phyloP scores from a whole-genome alignment of 257 asterid species.

The Solanum gandarillasii region DNA sequence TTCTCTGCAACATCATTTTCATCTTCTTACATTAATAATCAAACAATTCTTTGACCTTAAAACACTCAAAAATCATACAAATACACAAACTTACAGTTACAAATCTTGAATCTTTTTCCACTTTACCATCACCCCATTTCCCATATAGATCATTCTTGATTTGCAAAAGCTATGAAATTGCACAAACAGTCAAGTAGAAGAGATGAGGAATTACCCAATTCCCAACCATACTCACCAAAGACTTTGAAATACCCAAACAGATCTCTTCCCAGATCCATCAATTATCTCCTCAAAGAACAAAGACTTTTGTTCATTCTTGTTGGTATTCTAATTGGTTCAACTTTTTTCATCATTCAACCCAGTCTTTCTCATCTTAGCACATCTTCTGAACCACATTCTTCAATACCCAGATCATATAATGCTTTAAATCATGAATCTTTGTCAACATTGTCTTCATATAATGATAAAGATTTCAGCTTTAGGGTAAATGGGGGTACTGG shows the following conservation, averaged over 20 bases:
- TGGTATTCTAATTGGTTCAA: constrained; percentile 66
- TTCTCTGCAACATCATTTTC: not conserved
- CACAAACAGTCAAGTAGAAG: constrained; percentile 50
- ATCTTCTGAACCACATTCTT: not conserved
- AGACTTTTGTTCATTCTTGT: constrained; percentile 68
- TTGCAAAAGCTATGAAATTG: constrained; percentile 39
- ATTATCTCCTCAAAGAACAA: constrained; percentile 71
- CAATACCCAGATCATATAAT: constrained; percentile 17
- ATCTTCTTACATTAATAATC: not conserved
- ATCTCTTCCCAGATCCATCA: constrained; percentile 74
- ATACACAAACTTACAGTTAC: not conserved
- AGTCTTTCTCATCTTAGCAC: constrained; percentile 1
- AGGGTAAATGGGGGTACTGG: not conserved
- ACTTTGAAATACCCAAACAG: constrained; percentile 48
- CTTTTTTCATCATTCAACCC: constrained; percentile 68
- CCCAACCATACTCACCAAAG: constrained; percentile 72
- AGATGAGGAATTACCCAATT: constrained; percentile 47
- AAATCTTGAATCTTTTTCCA: not conserved
- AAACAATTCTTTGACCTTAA: not conserved
- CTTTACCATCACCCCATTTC: not conserved
- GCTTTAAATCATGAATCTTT: constrained; percentile 16
- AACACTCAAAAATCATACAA: not conserved
- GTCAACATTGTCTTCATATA: not conserved
- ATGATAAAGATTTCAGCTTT: not conserved
- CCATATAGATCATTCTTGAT: not conserved